Conservation (phyloP, 2,329 filamentous ascomycete species). For the Rhynchosporium graminicola region DNA sequence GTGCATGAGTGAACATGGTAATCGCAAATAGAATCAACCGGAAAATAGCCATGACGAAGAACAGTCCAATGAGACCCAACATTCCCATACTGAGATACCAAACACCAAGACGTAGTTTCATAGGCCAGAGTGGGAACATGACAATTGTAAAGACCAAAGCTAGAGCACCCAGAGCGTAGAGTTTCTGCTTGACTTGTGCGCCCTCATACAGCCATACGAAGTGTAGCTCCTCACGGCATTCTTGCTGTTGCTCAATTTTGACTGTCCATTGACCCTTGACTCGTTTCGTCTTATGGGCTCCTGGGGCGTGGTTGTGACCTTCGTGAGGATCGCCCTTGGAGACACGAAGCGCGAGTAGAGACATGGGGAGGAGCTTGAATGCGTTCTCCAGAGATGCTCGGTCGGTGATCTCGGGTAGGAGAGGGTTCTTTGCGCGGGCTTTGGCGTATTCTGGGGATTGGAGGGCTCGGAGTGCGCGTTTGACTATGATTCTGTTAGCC, state of each 20-base stretch:
- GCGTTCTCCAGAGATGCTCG: constrained; percentile 86
- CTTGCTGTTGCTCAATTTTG: constrained; percentile 93
- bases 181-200: constrained; percentile 87
- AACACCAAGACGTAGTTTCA: constrained; percentile 86
- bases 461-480: constrained; percentile 89
- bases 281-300: constrained; percentile 76
- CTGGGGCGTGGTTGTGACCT: constrained; percentile 66
- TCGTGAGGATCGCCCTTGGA: constrained; percentile 77
- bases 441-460: constrained; percentile 89
- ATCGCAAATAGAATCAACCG: constrained; percentile 90
- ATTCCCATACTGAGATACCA: constrained; percentile 97
- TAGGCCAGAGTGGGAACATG: constrained; percentile 94
- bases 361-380: constrained; percentile 93
- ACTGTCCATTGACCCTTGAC: constrained; percentile 97
- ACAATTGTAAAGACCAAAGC: constrained; percentile 84
- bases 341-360: constrained; percentile 89
- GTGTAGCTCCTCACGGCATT: constrained; percentile 82
- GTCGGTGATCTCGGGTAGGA: constrained; percentile 85
- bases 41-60: constrained; percentile 98
- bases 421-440: constrained; percentile 83
- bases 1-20: constrained; percentile 81
- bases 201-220: constrained; percentile 98
- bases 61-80: constrained; percentile 83
- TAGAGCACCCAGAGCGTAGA: constrained; percentile 84
- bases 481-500: constrained; percentile 59